phyloP scores from a whole-genome alignment of 768 basidiomycete genomes.

The Strobilomyces dryophilus region DNA sequence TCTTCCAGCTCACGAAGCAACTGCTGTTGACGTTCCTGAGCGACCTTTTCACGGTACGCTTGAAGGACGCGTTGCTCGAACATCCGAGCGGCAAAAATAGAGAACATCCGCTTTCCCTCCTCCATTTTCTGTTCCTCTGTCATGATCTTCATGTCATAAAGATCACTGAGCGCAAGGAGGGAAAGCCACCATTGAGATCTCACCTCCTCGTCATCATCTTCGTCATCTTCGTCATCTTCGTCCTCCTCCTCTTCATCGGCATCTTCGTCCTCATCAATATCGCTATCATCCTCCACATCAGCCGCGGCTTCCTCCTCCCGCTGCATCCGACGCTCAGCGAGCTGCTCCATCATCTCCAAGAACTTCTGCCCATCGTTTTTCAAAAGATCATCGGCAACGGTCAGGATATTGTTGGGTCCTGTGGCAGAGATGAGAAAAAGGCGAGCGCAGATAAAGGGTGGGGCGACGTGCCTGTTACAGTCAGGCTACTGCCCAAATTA shows the following conservation, averaged over 20 bases:
- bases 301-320: conserved; percentile 72
- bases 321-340: conserved; percentile 91
- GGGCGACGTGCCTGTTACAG: conserved; percentile 64
- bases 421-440: conserved; percentile 19
- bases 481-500: conserved; percentile 76
- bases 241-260: conserved; percentile 62
- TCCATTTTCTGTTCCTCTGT: conserved; percentile 99
- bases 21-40: conserved; percentile 91
- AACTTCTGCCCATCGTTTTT: conserved; percentile 99
- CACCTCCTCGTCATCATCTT: conserved; percentile 19
- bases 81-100: conserved; percentile 98
- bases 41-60: conserved; percentile 94
- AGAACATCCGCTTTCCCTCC: conserved; percentile 99
- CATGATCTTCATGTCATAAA: conserved; percentile 48
- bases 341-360: conserved; percentile 99
- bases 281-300: conserved; percentile 59
- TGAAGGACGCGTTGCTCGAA: conserved; percentile 98
- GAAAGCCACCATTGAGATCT: background rate
- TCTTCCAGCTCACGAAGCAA: conserved; percentile 93
- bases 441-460: conserved; percentile 2
- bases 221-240: conserved; percentile 57
- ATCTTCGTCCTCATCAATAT: conserved; percentile 56
- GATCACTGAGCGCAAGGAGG: conserved; percentile 6
- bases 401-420: conserved; percentile 93
- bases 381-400: conserved; percentile 96